These are phyloP conservation scores for Periglandula ipomoeae DNA, from an alignment of 2,329 filamentous ascomycete species.

Conservation along the genomic window DNA sequence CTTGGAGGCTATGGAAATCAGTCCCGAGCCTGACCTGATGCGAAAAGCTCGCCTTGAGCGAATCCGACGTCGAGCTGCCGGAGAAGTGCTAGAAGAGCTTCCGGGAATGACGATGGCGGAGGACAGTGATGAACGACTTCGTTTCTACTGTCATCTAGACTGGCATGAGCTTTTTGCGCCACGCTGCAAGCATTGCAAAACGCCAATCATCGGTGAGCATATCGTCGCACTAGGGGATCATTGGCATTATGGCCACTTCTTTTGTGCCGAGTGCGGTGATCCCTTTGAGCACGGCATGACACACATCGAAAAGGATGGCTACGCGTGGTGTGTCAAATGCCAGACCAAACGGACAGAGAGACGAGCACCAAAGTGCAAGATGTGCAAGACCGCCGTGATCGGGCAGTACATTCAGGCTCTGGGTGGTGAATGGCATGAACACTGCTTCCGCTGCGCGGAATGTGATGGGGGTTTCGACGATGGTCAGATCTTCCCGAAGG, in stretches of 20 bases:
- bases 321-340: constrained; percentile 91
- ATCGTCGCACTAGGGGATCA: constrained; percentile 89
- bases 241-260: constrained; percentile 97
- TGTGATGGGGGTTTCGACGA: constrained; percentile 54
- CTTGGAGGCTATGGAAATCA: constrained; percentile 93
- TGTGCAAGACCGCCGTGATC: constrained; percentile 74
- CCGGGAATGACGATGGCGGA: constrained; percentile 57
- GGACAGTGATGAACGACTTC: constrained; percentile 62
- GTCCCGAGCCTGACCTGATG: constrained; percentile 72
- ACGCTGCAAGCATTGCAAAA: constrained; percentile 90
- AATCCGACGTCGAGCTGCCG: constrained; percentile 52
- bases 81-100: constrained; percentile 51
- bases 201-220: constrained; percentile 91
- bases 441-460: constrained; percentile 74
- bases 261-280: constrained; percentile 97
- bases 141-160: constrained; percentile 98
- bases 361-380: constrained; percentile 77
- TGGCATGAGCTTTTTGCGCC: constrained; percentile 94
- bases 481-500: constrained; percentile 55
- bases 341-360: constrained; percentile 88
- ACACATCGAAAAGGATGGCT: constrained; percentile 89
- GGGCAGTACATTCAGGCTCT: constrained; percentile 86
- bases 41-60: constrained; percentile 64
- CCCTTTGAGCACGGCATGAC: constrained; percentile 69
- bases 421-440: constrained; percentile 86